Conservation (phyloP, 345 rosid species). For the Populus ilicifolia region DNA sequence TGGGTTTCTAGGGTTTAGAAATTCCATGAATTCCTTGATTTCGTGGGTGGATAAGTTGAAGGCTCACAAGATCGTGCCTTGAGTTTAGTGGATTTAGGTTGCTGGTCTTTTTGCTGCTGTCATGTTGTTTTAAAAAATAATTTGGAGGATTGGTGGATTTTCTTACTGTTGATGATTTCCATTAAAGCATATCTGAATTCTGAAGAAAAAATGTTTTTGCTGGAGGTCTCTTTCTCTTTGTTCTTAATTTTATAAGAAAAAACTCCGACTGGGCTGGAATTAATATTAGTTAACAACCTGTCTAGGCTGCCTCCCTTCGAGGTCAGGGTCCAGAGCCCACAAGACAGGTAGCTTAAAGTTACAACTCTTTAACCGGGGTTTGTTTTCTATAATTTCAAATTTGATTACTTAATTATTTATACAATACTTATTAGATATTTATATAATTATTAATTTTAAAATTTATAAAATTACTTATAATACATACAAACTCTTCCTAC, state of each 20-base stretch:
- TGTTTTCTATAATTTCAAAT: too few species aligned
- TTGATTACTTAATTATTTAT: too few species aligned
- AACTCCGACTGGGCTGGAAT: too few species aligned
- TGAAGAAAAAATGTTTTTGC: neutral
- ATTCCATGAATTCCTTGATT: constrained; percentile 62
- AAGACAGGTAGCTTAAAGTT: neutral
- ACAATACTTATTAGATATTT: too few species aligned
- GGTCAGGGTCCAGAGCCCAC: neutral
- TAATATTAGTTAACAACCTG: neutral
- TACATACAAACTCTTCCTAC: too few species aligned
- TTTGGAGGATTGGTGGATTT: neutral
- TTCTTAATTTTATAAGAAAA: neutral
- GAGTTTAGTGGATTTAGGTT: neutral
- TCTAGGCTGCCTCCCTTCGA: neutral
- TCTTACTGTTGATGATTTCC: neutral
- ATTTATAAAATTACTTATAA: too few species aligned
- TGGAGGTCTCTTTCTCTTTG: neutral
- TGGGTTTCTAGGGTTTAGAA: constrained; percentile 81
- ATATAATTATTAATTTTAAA: too few species aligned
- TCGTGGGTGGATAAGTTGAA: constrained; percentile 27
- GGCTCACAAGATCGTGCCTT: constrained; percentile 21
- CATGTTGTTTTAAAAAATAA: neutral
- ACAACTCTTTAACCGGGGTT: too few species aligned
- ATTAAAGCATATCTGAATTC: neutral
- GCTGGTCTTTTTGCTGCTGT: neutral